Conservation (phyloP, 2,329 filamentous ascomycete genomes). For the Elsinoe necatrix region DNA sequence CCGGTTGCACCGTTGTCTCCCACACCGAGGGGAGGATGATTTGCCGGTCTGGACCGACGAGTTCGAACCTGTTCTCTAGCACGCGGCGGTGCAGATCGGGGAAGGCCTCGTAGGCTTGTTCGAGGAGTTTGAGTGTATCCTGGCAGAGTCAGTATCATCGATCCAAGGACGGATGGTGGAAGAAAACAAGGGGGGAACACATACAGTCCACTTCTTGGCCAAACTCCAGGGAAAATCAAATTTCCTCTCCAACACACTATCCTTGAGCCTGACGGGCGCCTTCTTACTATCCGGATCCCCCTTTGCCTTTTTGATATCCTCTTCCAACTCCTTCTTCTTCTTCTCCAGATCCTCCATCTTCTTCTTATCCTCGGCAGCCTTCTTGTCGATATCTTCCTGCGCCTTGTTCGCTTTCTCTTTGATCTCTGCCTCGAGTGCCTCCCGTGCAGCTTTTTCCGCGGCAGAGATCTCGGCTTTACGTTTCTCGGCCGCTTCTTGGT, state of each 20-base stretch:
- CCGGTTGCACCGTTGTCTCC: conserved; percentile 41
- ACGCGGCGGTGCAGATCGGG: conserved; percentile 40
- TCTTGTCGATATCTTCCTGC: conserved; percentile 37
- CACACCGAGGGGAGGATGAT: conserved; percentile 44
- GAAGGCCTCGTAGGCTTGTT: conserved; percentile 42
- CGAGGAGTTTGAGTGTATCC: conserved; percentile 31
- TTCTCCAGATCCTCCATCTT: conserved; percentile 44
- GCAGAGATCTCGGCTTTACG: conserved; percentile 24
- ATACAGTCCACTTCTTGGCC: conserved; percentile 74
- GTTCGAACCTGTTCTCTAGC: conserved; percentile 40
- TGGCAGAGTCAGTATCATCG: neutral
- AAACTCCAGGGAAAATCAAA: conserved; percentile 86
- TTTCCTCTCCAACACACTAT: conserved; percentile 72
- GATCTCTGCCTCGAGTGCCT: conserved; percentile 37
- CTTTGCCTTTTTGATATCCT: conserved; percentile 39
- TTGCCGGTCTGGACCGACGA: conserved; percentile 40
- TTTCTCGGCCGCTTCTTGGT: conserved; percentile 2
- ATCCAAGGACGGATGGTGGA: neutral
- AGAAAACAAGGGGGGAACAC: conserved; percentile 34
- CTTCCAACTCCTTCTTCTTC: conserved; percentile 41
- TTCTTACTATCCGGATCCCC: conserved; percentile 51
- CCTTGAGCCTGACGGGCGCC: conserved; percentile 78
- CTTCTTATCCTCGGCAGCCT: conserved; percentile 45
- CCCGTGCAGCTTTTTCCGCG: conserved; percentile 23
- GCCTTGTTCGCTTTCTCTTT: conserved; percentile 45